Percentiles rank a stretch among this genome's conserved stretches.
Conservation (phyloP, 805 yeast species). For the Yarrowia sp. region DNA sequence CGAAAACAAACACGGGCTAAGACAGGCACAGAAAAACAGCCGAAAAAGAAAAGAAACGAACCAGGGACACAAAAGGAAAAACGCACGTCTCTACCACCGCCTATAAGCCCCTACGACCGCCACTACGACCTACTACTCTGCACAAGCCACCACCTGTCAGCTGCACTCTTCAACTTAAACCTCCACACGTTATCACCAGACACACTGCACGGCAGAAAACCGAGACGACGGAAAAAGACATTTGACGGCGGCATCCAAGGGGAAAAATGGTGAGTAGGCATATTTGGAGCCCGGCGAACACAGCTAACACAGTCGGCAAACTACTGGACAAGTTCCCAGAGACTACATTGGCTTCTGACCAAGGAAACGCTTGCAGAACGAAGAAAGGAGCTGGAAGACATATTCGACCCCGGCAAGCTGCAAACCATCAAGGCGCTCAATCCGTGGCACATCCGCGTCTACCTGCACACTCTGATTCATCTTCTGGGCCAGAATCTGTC, state of each 20-base stretch:
- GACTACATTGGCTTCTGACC: conserved; percentile 77
- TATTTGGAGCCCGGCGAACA: not conserved
- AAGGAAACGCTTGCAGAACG: conserved; percentile 53
- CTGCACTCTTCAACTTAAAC: not conserved
- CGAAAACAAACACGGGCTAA: no score
- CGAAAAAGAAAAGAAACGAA: no score
- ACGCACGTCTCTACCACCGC: no score
- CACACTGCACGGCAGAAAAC: not conserved
- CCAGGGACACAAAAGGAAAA: no score
- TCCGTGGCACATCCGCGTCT: conserved; percentile 53
- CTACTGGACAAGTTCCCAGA: conserved; percentile 83
- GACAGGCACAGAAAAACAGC: no score
- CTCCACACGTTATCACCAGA: conserved; percentile 4
- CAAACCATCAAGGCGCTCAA: conserved; percentile 35
- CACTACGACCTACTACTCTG: no score
- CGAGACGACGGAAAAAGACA: not conserved
- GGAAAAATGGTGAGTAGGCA: conserved; percentile 8
- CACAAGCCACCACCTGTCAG: not conserved
- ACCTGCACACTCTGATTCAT: conserved; percentile 64
- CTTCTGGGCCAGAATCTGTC: conserved; percentile 75
- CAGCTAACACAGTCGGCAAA: conserved; percentile 60
- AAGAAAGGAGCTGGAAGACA: conserved; percentile 38
- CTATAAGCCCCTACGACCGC: no score
- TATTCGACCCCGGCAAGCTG: conserved; percentile 37
- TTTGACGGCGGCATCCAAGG: not conserved